Percentiles rank a stretch among this genome's conserved stretches.
Conservation (phyloP, 768 basidiomycete species). For the Pisolithus orientalis region DNA sequence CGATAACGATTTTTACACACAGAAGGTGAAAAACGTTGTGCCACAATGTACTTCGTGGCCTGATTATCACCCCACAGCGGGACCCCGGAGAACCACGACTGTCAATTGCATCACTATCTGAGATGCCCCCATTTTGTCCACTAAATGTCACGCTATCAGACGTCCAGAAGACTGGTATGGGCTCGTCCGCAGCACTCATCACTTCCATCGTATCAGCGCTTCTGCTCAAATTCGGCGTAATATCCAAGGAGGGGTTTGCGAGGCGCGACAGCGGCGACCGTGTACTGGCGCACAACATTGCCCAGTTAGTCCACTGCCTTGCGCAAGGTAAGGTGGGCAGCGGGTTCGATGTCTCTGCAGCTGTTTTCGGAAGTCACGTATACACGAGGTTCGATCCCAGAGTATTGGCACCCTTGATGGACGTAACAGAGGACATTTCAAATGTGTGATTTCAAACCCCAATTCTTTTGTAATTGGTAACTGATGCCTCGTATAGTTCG, state of each 20-base stretch:
- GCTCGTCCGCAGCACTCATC: slow-evolving; percentile 94
- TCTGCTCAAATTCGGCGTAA: slow-evolving; percentile 65
- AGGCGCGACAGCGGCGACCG: slow-evolving; percentile 41
- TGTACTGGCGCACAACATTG: slow-evolving; percentile 79
- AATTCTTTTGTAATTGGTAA: background rate
- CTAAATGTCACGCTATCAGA: slow-evolving; percentile 63
- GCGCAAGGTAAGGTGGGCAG: slow-evolving; percentile 98
- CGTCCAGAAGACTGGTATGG: slow-evolving; percentile 98
- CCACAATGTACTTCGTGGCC: background rate
- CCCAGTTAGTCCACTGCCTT: slow-evolving; percentile 92
- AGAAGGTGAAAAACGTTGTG: slow-evolving; percentile 48
- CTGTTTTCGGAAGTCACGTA: slow-evolving; percentile 90
- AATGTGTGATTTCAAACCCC: slow-evolving; percentile 14
- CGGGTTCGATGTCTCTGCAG: slow-evolving; percentile 93
- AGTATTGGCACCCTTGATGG: slow-evolving; percentile 63
- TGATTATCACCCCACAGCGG: slow-evolving; percentile 41
- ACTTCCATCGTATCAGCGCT: slow-evolving; percentile 89
- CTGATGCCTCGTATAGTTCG: slow-evolving; percentile 9
- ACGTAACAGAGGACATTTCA: slow-evolving; percentile 36
- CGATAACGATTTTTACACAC: slow-evolving; percentile 98
- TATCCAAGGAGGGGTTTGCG: slow-evolving; percentile 45
- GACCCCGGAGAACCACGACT: slow-evolving; percentile 53
- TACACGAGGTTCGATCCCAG: slow-evolving; percentile 83
- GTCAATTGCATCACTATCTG: slow-evolving; percentile 54
- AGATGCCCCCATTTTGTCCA: slow-evolving; percentile 70